Base-by-base conservation (phyloP, 83 land plant genomes). In the Larix sibirica region DNA sequence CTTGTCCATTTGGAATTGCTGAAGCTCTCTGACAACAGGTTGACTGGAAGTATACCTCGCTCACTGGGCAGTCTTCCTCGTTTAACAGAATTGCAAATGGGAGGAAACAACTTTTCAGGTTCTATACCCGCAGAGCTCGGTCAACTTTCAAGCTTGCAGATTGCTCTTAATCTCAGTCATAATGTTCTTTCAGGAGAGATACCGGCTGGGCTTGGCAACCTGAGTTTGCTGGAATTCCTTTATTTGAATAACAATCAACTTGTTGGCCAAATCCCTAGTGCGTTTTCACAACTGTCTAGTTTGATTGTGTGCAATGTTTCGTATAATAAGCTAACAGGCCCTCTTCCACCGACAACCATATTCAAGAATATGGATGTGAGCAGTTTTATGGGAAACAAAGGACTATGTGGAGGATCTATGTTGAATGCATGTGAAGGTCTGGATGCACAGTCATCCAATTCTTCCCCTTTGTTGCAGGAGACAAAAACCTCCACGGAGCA, bases 241-340 rank as follows among this genome's bases (percentile, higher is more conserved):
- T 86, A 82, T 68, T 67, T 94, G 87, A 84, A 89, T 62, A 83
- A 84, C 74, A 92, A 92, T 62, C 75, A 83, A 74, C 81, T 94
- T 63, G 77, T 59, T 71, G 96, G 96, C 61, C 83, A 82, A 68
- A 88, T 94, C 44, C 94, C 96, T 20, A 21, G 77, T 31, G 63
- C 89, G 38, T 68, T 94, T 44, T 80, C 83, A 44, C 83, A 77
- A 16, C 64, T 92, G 63, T 17, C 70, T 28, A 85, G 91, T 79
- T 88, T 94, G 58, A 89, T 90, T 33, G 91, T 90, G 4, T 87
- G 93, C 59, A 89, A 88, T 68, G 76, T 94, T 40, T 94, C 96
- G 0, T 50, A 87, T 82, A 94, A 94, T 81, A 86, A 89, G 21
- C 81, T 92, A 28, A 62, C 86, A 16, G 96, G 96, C 60, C 56